These are phyloP conservation scores for Noccaea caerulescens DNA, from an alignment of 345 rosid species.

Conservation along the genomic window DNA sequence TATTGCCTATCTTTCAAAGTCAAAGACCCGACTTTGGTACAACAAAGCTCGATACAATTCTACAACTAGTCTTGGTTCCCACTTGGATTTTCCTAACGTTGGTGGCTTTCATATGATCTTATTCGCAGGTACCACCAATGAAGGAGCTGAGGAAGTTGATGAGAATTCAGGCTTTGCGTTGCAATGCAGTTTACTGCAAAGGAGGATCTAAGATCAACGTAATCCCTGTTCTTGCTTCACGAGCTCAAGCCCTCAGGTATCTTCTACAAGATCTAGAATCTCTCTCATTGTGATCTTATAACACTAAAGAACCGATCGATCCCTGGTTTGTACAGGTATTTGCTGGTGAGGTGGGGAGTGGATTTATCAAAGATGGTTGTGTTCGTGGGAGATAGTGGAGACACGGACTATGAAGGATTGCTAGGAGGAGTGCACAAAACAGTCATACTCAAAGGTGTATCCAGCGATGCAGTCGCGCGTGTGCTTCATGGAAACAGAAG, in stretches of 20 bases:
- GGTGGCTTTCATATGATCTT: background rate
- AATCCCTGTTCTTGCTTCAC: constrained; percentile 74
- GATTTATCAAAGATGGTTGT: constrained; percentile 57
- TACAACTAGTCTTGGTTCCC: no score
- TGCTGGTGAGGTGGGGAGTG: constrained; percentile 68
- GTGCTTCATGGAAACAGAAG: constrained; percentile 57
- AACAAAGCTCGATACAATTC: background rate
- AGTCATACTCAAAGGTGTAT: constrained; percentile 53
- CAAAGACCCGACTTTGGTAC: constrained; percentile 52
- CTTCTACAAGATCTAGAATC: constrained; percentile 5
- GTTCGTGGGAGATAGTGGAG: constrained; percentile 68
- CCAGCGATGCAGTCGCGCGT: constrained; percentile 46
- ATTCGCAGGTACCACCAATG: constrained; percentile 54
- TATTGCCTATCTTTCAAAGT: constrained; percentile 61
- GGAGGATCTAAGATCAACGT: constrained; percentile 60
- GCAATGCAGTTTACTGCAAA: constrained; percentile 65
- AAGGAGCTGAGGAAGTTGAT: constrained; percentile 65
- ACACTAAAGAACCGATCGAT: background rate
- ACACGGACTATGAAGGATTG: constrained; percentile 74
- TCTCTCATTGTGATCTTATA: background rate
- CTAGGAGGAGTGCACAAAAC: constrained; percentile 64
- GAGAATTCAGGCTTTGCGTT: constrained; percentile 73
- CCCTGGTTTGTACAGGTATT: constrained; percentile 51
- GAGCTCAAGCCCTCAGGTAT: constrained; percentile 79
- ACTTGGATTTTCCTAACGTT: background rate